A percentile compares a stretch with the other conserved stretches of the same genome.
Conservation (phyloP, 2,329 filamentous ascomycete genomes). For the Diaporthe citrichinensis region DNA sequence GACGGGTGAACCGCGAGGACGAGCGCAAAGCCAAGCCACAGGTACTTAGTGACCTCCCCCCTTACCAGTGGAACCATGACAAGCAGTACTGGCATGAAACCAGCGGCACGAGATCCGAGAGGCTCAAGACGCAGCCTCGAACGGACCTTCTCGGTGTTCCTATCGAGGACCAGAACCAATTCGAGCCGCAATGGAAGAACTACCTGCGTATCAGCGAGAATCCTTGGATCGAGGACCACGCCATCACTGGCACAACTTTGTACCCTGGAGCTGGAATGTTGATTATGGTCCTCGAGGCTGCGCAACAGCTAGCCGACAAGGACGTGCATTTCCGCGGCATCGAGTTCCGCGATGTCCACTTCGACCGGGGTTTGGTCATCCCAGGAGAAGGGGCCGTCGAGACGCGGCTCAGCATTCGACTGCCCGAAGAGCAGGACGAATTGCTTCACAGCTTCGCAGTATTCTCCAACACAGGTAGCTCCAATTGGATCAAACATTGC, state of each 20-base stretch:
- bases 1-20: not conserved
- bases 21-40: slow-evolving; percentile 11
- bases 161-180: slow-evolving; percentile 43
- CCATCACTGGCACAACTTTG: slow-evolving; percentile 46
- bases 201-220: slow-evolving; percentile 43
- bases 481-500: not conserved
- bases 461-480: not conserved
- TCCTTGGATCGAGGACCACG: slow-evolving; percentile 50
- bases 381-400: not conserved
- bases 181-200: slow-evolving; percentile 48
- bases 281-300: slow-evolving; percentile 48
- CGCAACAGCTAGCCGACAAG: slow-evolving; percentile 40
- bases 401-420: not conserved
- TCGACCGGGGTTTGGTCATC: not conserved
- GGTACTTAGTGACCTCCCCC: slow-evolving; percentile 44
- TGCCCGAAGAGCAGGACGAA: not conserved
- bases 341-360: not conserved
- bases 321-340: not conserved
- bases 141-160: slow-evolving; percentile 46
- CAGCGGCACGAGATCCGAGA: slow-evolving; percentile 39
- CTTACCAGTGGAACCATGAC: slow-evolving; percentile 47
- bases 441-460: not conserved
- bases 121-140: not conserved
- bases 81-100: slow-evolving; percentile 48
- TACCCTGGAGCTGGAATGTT: slow-evolving; percentile 50